phyloP scores from a whole-genome alignment of 192 early-diverging fungal genomes.

The Chytriomyces sp. region DNA sequence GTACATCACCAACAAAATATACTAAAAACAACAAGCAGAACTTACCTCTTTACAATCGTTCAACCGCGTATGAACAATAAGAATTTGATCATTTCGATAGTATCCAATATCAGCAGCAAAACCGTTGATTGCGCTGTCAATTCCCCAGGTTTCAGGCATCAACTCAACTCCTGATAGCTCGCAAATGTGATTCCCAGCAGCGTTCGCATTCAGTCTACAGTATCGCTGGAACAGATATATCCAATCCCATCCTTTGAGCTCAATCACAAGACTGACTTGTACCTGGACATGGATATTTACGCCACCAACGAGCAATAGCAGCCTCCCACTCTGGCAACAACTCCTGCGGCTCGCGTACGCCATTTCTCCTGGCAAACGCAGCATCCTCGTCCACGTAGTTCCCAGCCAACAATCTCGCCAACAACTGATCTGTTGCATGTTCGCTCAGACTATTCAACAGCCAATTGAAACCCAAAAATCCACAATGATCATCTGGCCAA shows the following conservation, averaged over 20 bases:
- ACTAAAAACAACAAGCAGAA: background rate
- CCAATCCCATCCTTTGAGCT: background rate
- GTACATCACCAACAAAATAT: background rate
- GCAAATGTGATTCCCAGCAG: background rate
- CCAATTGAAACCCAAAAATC: background rate
- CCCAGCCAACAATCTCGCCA: background rate
- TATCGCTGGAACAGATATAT: background rate
- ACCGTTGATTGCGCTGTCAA: background rate
- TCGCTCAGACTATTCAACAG: background rate
- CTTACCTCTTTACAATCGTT: conserved; percentile 3
- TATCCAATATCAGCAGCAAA: background rate
- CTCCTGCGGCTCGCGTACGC: background rate
- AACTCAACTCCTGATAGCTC: background rate
- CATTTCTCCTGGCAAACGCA: background rate
- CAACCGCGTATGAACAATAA: background rate
- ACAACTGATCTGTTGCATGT: background rate
- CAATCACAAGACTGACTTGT: background rate
- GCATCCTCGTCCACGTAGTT: background rate
- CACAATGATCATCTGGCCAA: background rate
- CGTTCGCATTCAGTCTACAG: background rate
- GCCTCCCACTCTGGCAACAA: background rate
- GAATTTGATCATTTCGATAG: background rate
- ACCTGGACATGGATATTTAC: background rate
- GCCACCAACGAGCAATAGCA: background rate
- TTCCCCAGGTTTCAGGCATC: background rate